Base-by-base conservation (phyloP, 805 yeast species). In the Komagataella mondaviorum region DNA sequence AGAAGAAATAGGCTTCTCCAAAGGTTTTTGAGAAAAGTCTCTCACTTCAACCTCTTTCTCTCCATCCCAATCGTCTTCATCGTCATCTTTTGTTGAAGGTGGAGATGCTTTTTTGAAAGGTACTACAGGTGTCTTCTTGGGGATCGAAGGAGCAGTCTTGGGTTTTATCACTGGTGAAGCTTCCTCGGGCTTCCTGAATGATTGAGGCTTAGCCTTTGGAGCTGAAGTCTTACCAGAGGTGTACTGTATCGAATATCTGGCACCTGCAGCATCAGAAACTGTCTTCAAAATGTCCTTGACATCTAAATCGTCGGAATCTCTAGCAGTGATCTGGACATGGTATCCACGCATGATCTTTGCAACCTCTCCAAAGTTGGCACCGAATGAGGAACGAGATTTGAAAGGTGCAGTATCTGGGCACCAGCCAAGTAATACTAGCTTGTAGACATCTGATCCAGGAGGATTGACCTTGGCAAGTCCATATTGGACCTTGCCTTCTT, bases 261-360 rank as follows among this genome's bases (percentile, higher is more conserved):
- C 96, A 60, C 99, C 99, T 2, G 98, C 86, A 39, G 98, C 96
- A 57, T 88, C 85, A 56, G 87, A 81, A 49, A 93, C 81, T 56
- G 88, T 82, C 47, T 79, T 73, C 57, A 88, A 65, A 53, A 93
- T 77, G 54, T 85, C 95, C 23, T 75, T 75, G 47, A 85, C 85
- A 59, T 88, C 86, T 63, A 95, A 75, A 65, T 93, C 99, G 61
- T 89, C 96, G 46, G 78, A 72, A 62, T 88, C 95, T 69, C 98
- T 81, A n/a, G 98, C 98, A 49, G 96, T 89, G 57, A 93, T 82
- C 68, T 93, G 97, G 51, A 93, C 90, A 64, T 93, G 99, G 69
- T 91, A 93, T 48, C 96, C 95, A 57, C 75, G 74, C 60, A 86
- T 73, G 18, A 80, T 71, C 53, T 75, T 80, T 23, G 89, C 78